Evolutionary conservation across 23 red algal species (phyloP), one percentile per base, ranked within the genome.

Genomic region (Cyanidiococcus yangmingshanensis): DNA sequence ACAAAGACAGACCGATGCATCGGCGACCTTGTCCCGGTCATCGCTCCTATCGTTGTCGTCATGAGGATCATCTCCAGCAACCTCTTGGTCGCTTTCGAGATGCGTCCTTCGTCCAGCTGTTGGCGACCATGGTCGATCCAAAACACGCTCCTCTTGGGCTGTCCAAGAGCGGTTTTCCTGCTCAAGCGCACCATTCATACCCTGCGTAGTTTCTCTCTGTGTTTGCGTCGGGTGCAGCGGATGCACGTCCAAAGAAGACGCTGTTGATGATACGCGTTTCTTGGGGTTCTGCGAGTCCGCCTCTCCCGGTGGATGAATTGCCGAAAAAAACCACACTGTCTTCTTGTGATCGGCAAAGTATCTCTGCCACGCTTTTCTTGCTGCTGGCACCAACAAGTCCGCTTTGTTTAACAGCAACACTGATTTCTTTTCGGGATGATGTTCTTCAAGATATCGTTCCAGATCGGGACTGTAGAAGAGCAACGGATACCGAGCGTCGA

Each of bases 401-500:
- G 93, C 83, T 67, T 97, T 97, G 87, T 97, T 97, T 17, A 97
- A 40, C 59, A 97, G 37, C 35, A 97, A 24, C 26, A 89, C 25
- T 27, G 79, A 75, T 21, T 82, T 68, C 50, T 90, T 86, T 32
- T 79, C 38, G 21, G 39, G 17, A 37, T 57, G 36, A 29, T 68
- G 77, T 86, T 50, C 80, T 82, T 38, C 77, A 76, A 90, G 87
- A 59, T 97, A 97, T 16, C 82, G 79, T 54, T 82, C 82, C 37
- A 97, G 58, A 77, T 90, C 87, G 18, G 75, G 39, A 76, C 84
- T 88, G 75, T 86, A 91, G 79, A 85, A 97, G 37, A 97, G 84
- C 58, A 89, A 58, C 45, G 93, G 93, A 86, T 97, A 80, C 24
- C 93, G 74, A 15, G 93, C 93, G 34, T 97, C 93, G 21, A 97